phyloP scores from a whole-genome alignment of 257 asterid genomes.

The Lycium ferocissimum region DNA sequence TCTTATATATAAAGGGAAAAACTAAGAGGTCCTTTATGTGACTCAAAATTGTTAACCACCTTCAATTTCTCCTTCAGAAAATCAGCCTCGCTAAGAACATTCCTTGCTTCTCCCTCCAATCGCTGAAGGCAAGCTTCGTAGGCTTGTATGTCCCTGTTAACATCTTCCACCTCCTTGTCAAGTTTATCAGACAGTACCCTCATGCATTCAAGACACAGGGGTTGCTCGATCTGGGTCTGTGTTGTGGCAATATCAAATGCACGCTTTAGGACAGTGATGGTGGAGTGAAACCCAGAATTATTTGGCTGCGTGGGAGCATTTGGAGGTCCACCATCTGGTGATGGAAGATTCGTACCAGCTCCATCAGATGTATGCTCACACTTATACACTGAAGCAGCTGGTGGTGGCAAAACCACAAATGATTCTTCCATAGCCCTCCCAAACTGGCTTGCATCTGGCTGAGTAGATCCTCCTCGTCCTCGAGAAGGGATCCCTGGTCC shows the following conservation, averaged over 20 bases:
- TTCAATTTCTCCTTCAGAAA: conserved; percentile 90
- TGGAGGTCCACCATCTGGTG: conserved; percentile 60
- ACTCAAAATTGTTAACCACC: conserved; percentile 53
- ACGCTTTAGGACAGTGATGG: conserved; percentile 83
- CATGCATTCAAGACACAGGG: conserved; percentile 98
- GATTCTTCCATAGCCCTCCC: conserved; percentile 96
- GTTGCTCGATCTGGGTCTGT: conserved; percentile 95
- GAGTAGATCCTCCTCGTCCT: conserved; percentile 63
- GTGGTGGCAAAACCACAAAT: conserved; percentile 96
- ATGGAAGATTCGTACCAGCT: conserved; percentile 59
- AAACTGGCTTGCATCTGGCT: conserved; percentile 65
- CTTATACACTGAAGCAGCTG: conserved; percentile 94
- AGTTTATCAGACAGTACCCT: conserved; percentile 88
- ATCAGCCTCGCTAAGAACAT: conserved; percentile 82
- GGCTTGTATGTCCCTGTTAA: conserved; percentile 76
- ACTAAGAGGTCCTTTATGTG: not conserved
- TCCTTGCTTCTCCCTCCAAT: conserved; percentile 87
- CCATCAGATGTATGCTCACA: conserved; percentile 78
- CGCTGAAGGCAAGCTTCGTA: conserved; percentile 92
- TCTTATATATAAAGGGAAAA: not conserved
- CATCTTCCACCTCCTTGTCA: conserved; percentile 98
- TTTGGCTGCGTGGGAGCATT: conserved; percentile 61
- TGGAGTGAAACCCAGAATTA: conserved; percentile 87
- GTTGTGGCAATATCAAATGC: conserved; percentile 93
- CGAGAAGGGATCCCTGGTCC: conserved; percentile 70